Evolutionary conservation across 352 stramenopile genomes (phyloP).

Genomic region (Globisporangium barbulae): DNA sequence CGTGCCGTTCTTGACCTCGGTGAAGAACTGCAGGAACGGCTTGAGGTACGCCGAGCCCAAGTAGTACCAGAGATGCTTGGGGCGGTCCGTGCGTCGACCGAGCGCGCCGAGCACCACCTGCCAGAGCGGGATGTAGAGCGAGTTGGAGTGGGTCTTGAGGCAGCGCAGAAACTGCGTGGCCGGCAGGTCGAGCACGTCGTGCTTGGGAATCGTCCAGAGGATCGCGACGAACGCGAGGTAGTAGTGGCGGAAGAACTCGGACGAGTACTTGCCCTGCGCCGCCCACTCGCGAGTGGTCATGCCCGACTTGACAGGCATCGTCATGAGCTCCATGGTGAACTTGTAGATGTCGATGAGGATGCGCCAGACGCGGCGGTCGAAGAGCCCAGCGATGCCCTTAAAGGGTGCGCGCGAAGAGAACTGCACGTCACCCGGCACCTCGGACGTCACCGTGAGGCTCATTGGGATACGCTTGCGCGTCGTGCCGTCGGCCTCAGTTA

Average conservation of each 20-base stretch:
- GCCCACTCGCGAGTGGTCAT: slow-evolving; percentile 81
- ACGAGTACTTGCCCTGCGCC: slow-evolving; percentile 63
- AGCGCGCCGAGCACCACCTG: slow-evolving; percentile 77
- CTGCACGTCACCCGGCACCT: slow-evolving; percentile 76
- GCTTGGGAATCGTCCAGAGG: slow-evolving; percentile 82
- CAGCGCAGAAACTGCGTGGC: slow-evolving; percentile 85
- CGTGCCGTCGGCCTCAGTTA: slow-evolving; percentile 82
- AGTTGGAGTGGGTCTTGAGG: slow-evolving; percentile 86
- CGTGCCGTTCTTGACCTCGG: slow-evolving; percentile 69
- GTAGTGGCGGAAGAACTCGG: slow-evolving; percentile 87
- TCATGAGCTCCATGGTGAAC: slow-evolving; percentile 87
- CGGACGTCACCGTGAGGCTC: slow-evolving; percentile 83
- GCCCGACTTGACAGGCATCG: slow-evolving; percentile 70
- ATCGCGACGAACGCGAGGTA: slow-evolving; percentile 85
- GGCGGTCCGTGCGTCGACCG: slow-evolving; percentile 68
- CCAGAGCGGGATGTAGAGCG: slow-evolving; percentile 85
- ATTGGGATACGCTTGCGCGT: slow-evolving; percentile 87
- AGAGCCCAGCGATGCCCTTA: slow-evolving; percentile 57
- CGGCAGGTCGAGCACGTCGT: slow-evolving; percentile 79
- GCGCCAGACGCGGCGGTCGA: slow-evolving; percentile 76
- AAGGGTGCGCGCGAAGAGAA: slow-evolving; percentile 85
- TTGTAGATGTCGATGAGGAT: slow-evolving; percentile 86
- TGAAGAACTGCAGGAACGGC: slow-evolving; percentile 86
- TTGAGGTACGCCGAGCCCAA: slow-evolving; percentile 79
- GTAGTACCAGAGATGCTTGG: slow-evolving; percentile 86